These are phyloP conservation scores for Fusarium virguliforme DNA, from an alignment of 2,329 filamentous ascomycete species.

Conservation along the genomic window DNA sequence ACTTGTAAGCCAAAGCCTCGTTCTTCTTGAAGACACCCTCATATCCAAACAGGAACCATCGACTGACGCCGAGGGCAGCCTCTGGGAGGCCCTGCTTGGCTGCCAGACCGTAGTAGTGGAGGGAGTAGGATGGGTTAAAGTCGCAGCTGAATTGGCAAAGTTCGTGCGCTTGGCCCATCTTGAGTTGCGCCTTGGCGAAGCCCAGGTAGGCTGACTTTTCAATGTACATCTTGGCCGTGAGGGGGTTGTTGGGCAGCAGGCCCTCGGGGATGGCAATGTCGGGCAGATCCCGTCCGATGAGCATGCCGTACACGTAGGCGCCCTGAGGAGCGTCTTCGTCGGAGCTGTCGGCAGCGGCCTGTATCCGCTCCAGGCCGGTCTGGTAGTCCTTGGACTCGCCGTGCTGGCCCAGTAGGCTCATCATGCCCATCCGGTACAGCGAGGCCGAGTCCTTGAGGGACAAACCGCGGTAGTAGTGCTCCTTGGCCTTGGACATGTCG, in stretches of 20 bases:
- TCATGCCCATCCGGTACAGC: conserved; percentile 92
- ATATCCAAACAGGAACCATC: conserved; percentile 98
- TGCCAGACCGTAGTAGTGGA: conserved; percentile 96
- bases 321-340: conserved; percentile 98
- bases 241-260: conserved; percentile 80
- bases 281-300: conserved; percentile 90
- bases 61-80: conserved; percentile 95
- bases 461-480: conserved; percentile 89
- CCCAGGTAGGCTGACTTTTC: conserved; percentile 97
- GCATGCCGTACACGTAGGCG: conserved; percentile 95
- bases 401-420: conserved; percentile 95
- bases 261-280: conserved; percentile 85
- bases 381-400: conserved; percentile 87
- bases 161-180: conserved; percentile 97
- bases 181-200: conserved; percentile 95
- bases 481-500: conserved; percentile 90
- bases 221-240: conserved; percentile 86
- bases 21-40: conserved; percentile 96
- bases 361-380: conserved; percentile 86
- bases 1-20: conserved; percentile 92
- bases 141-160: conserved; percentile 94
- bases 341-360: conserved; percentile 84
- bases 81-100: conserved; percentile 93
- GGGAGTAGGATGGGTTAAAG: conserved; percentile 91
- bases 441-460: conserved; percentile 89